Evolutionary conservation across 2,329 filamentous ascomycete genomes (phyloP).

Genomic region (Lachnellula cervina): DNA sequence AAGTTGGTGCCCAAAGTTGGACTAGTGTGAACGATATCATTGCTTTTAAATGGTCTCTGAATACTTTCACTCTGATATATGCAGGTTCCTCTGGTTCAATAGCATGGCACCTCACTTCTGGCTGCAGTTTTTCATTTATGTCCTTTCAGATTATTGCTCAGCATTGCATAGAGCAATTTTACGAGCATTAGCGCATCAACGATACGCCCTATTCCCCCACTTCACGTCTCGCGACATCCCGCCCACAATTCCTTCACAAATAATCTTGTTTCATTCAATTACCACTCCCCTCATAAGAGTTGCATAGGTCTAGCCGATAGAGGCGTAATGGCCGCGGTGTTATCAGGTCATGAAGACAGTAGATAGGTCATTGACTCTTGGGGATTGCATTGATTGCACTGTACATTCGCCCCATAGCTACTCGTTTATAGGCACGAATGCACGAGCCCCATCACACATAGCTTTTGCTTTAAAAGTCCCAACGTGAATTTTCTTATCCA

Average conservation of each 20-base stretch:
- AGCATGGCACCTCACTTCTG: not conserved
- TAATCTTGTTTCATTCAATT: slow-evolving; percentile 7
- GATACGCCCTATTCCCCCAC: not conserved
- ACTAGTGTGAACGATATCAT: not conserved
- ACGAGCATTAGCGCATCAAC: slow-evolving; percentile 9
- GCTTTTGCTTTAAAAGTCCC: no score
- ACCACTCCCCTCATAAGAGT: slow-evolving; percentile 19
- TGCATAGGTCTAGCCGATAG: slow-evolving; percentile 17
- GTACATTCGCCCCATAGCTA: not conserved
- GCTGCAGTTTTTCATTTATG: slow-evolving; percentile 12
- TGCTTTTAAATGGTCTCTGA: not conserved
- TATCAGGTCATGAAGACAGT: not conserved
- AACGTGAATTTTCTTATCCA: no score
- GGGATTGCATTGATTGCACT: not conserved
- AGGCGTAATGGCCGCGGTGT: slow-evolving; percentile 6
- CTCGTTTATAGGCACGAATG: not conserved
- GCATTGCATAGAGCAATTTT: slow-evolving; percentile 20
- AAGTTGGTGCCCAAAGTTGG: not conserved
- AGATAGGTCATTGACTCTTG: not conserved
- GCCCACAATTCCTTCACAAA: slow-evolving; percentile 7
- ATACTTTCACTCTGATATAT: not conserved
- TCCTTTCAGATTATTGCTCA: slow-evolving; percentile 16
- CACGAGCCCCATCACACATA: not conserved
- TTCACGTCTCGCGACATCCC: not conserved
- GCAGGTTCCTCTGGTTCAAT: not conserved